A percentile compares a stretch with the other conserved stretches of the same genome.
These are phyloP conservation scores for Globisporangium uncinulatum DNA, from an alignment of 352 stramenopile species.

Conservation along the genomic window DNA sequence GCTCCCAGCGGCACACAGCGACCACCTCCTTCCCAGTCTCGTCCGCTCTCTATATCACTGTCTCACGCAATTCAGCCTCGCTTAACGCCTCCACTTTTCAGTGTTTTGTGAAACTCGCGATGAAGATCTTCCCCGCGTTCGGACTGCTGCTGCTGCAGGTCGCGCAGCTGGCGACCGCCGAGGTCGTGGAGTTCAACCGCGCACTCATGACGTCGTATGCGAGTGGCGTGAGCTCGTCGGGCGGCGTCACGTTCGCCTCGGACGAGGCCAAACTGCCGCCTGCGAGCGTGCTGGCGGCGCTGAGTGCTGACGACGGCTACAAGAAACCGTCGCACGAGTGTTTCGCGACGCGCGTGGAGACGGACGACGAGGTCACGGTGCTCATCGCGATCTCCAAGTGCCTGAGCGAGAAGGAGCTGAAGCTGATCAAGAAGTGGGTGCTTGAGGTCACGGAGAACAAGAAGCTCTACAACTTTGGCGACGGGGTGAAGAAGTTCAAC, in stretches of 20 bases:
- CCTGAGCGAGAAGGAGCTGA: conserved; percentile 26
- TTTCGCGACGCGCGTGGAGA: conserved; percentile 1
- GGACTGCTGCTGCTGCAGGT: conserved; percentile 9
- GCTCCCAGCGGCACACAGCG: neutral
- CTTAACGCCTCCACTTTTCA: too few relatives aligned
- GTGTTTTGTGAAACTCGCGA: conserved; percentile 8
- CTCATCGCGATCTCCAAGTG: conserved; percentile 59
- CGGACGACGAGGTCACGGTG: conserved; percentile 19
- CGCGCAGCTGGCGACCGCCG: conserved; percentile 9
- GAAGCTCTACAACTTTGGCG: conserved; percentile 10
- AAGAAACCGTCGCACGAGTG: conserved; percentile 7
- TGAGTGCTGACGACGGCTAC: neutral
- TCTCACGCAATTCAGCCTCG: too few relatives aligned
- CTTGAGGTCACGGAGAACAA: conserved; percentile 13
- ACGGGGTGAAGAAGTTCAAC: conserved; percentile 9
- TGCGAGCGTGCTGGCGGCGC: conserved; percentile 7
- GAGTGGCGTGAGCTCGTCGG: neutral
- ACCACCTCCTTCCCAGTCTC: neutral
- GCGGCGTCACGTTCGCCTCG: conserved; percentile 17
- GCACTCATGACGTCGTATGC: conserved; percentile 11
- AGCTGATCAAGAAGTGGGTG: conserved; percentile 43
- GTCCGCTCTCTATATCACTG: neutral
- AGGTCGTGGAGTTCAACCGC: conserved; percentile 21
- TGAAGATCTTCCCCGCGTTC: conserved; percentile 10
- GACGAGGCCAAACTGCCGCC: conserved; percentile 8